Base-by-base conservation (phyloP, 305 asterid species). In the Stenogyne calaminthoides region DNA sequence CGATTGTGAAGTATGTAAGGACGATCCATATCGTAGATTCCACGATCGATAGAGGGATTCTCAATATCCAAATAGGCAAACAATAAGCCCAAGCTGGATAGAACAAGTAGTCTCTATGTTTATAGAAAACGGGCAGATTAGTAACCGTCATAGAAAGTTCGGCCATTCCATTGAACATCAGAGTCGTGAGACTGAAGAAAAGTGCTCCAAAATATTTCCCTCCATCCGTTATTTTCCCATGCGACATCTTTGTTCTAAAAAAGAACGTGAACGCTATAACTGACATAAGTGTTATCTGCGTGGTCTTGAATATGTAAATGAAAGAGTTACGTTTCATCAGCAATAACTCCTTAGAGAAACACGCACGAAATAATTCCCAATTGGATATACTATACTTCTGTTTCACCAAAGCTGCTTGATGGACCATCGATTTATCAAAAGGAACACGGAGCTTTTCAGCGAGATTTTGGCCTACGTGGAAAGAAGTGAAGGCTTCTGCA, bases 11-110 rank as follows among this genome's bases (percentile, higher is more conserved):
- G 76, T 87, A 87, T 6, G 91, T 87, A 47, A 84, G 77, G n/a
- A 77, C 49, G 7, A 84, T 76, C 91, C 91, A 87, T 42, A 87
- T 75, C 9, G 77, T 61, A 12, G 91, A 84, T 46, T 87, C 91
- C 52, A 76, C 5, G 2, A 86, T 52, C 4, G 90, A 86, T 7
- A 86, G 7, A 0, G 90, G 88, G 42, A 86, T 74, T 19, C 87
- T 70, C 6, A 81, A 69, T 25, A 78, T 57, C 85, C 83, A 80
- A 75, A 82, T 83, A 0, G 91, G 91, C 74, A 87, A 71, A 19
- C 74, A 83, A 76, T 82, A 84, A 29, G 89, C 87, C 91, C 91
- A 87, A 3, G 91, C 82, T 9, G 91, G 89, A 72, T 75, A 84
- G 63, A 87, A 82, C 62, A 76, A 75, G 62, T 77, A 73, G 71